Conservation (phyloP, 2,329 filamentous ascomycete species). For the Chalara sp. region DNA sequence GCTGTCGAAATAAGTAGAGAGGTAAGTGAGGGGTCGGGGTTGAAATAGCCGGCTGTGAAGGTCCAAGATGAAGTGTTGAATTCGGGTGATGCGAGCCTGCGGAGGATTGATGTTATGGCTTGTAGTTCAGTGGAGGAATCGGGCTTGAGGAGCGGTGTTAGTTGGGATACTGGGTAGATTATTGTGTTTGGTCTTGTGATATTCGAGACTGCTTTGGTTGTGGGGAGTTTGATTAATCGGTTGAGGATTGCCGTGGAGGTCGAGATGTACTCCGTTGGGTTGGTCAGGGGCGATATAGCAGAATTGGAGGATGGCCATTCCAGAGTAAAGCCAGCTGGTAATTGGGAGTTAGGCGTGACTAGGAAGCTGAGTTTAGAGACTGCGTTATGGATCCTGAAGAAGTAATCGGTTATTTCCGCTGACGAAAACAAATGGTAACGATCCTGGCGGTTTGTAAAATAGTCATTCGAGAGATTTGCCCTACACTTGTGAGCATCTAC, state of each 20-base stretch:
- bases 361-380: conserved; percentile 78
- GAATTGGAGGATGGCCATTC: conserved; percentile 72
- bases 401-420: conserved; percentile 74
- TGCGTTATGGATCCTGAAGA: conserved; percentile 66
- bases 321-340: conserved; percentile 50
- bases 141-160: conserved; percentile 75
- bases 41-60: conserved; percentile 98
- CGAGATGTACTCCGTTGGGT: conserved; percentile 62
- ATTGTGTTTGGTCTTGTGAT: conserved; percentile 47
- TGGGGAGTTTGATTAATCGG: conserved; percentile 48
- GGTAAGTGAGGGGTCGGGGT: conserved; percentile 81
- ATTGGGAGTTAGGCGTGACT: conserved; percentile 53
- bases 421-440: conserved; percentile 88
- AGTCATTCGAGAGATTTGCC: conserved; percentile 86
- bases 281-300: conserved; percentile 65
- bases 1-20: conserved; percentile 70
- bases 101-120: conserved; percentile 68
- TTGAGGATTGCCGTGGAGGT: conserved; percentile 61
- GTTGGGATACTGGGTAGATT: conserved; percentile 81
- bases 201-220: conserved; percentile 2
- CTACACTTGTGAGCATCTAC: conserved; percentile 27
- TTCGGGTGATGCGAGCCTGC: conserved; percentile 54
- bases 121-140: conserved; percentile 86
- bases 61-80: conserved; percentile 77
- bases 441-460: conserved; percentile 94